Percentiles rank a stretch among this genome's conserved stretches.
Conservation (phyloP, 2,329 filamentous ascomycete species). For the Didymella exigua region DNA sequence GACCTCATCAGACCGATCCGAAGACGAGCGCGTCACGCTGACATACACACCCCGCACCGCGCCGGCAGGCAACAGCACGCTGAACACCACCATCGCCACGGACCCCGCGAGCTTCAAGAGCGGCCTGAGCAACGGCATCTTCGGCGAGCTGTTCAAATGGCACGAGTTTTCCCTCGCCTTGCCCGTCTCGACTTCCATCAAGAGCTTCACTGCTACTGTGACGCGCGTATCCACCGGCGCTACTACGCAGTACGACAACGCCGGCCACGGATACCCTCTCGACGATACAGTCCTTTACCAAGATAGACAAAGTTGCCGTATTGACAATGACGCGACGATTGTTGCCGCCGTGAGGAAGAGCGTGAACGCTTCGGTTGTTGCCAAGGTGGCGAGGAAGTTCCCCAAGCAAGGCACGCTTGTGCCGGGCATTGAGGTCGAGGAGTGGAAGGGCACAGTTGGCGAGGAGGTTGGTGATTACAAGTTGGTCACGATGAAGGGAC, state of each 20-base stretch:
- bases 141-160: constrained; percentile 13
- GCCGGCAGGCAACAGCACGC: background rate
- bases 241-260: constrained; percentile 4
- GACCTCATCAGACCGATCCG: background rate
- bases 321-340: background rate
- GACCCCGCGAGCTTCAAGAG: background rate
- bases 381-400: constrained; percentile 4
- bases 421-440: constrained; percentile 1
- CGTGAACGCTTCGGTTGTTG: background rate
- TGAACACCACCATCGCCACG: constrained; percentile 4
- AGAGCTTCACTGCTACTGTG: constrained; percentile 7
- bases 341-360: constrained; percentile 11
- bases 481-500: constrained; percentile 2
- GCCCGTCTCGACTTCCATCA: constrained; percentile 2
- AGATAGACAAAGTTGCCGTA: constrained; percentile 6
- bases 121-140: constrained; percentile 3
- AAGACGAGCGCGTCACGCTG: constrained; percentile 7
- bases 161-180: constrained; percentile 10
- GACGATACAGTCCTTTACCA: constrained; percentile 11
- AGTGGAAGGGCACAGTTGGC: constrained; percentile 8
- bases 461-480: background rate
- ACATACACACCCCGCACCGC: constrained; percentile 2
- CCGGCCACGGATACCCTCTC: constrained; percentile 3
- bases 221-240: constrained; percentile 6
- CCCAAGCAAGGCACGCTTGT: constrained; percentile 4